Evolutionary conservation across 2,329 filamentous ascomycete species (phyloP).

Genomic region (Epichloe glyceriae): DNA sequence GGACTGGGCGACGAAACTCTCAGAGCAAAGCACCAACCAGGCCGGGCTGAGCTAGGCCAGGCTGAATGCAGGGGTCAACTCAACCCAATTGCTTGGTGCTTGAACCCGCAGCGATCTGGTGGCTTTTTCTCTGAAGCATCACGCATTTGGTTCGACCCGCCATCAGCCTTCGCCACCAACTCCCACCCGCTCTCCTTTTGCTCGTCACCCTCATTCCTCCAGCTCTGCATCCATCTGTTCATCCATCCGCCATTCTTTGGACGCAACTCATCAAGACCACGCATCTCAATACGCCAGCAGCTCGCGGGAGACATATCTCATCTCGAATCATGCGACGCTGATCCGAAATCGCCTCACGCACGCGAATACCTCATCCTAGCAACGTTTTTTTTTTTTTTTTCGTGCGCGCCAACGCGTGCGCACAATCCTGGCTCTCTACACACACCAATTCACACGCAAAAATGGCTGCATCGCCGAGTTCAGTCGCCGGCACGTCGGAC

Average conservation of each 20-base stretch:
- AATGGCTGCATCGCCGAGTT: constrained; percentile 30
- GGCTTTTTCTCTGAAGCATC: too few species aligned
- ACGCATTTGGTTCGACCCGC: constrained; percentile 2
- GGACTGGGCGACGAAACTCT: constrained; percentile 2
- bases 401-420: not conserved
- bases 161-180: not conserved
- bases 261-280: not conserved
- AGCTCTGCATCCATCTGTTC: not conserved
- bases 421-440: not conserved
- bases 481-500: constrained; percentile 30
- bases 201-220: not conserved
- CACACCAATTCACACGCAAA: constrained; percentile 4
- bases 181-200: not conserved
- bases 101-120: too few species aligned
- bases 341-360: constrained; percentile 6
- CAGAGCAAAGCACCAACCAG: too few species aligned
- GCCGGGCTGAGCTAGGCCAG: too few species aligned
- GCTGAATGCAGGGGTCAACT: too few species aligned
- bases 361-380: not conserved
- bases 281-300: not conserved
- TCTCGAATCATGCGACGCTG: constrained; percentile 9
- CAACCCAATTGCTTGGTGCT: too few species aligned
- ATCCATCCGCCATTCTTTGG: not conserved
- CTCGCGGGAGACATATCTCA: not conserved
- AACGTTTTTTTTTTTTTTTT: not conserved